Conservation (phyloP, 2,329 filamentous ascomycete genomes). For the Pestalotiopsis sp. region DNA sequence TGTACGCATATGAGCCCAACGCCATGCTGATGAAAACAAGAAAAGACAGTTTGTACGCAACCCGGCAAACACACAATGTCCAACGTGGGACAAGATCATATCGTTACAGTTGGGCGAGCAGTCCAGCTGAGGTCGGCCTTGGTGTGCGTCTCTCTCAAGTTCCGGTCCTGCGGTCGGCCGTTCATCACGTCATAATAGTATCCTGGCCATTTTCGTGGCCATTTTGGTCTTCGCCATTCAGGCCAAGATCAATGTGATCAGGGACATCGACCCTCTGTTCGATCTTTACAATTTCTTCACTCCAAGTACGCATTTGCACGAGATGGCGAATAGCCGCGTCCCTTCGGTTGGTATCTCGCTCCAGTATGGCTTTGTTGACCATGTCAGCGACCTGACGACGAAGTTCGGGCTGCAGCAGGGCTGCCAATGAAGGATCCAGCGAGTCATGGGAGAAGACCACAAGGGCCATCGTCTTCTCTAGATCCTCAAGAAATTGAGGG, state of each 20-base stretch:
- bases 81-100: not conserved
- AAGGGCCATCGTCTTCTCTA: constrained; percentile 92
- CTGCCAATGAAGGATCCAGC: constrained; percentile 74
- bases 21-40: not conserved
- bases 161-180: not conserved
- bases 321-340: constrained; percentile 84
- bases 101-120: not conserved
- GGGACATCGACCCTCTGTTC: constrained; percentile 43
- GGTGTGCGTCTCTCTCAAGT: not conserved
- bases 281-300: constrained; percentile 65
- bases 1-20: not conserved
- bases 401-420: constrained; percentile 77
- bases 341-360: constrained; percentile 69
- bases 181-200: constrained; percentile 47
- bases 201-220: constrained; percentile 47
- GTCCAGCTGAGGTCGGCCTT: not conserved
- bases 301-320: constrained; percentile 82
- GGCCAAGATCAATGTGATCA: constrained; percentile 40
- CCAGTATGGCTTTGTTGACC: constrained; percentile 88
- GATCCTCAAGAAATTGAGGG: constrained; percentile 77
- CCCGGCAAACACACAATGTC: not conserved
- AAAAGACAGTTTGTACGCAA: not conserved
- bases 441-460: constrained; percentile 85
- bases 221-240: constrained; percentile 29
- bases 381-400: constrained; percentile 81